Evolutionary conservation across 352 stramenopile genomes (phyloP), one percentile per base, ranked within the genome.

Genomic region (Achlya hypogyna): DNA sequence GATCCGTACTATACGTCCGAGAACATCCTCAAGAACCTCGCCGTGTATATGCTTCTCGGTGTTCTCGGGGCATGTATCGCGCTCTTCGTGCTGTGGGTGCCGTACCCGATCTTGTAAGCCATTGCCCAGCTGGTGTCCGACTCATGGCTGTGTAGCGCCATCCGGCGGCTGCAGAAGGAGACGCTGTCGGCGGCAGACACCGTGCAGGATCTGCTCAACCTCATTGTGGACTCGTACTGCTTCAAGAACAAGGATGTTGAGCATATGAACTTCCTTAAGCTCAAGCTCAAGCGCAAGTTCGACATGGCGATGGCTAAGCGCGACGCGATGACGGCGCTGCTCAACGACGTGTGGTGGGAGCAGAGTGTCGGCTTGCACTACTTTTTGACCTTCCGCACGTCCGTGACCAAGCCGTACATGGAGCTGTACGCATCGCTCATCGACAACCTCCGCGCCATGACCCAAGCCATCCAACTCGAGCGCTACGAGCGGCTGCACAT

Each of bases 161-260:
- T 87, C 58, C 72, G 59, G 0, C 75, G 74, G 14, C 66, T 92
- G 10, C 77, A 77, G 6, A 60, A 72, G 2, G 80, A 92, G 53
- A 86, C 79, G 0, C 65, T 53, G 22, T 69, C 81, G 12, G 74
- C 74, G 0, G 77, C 78, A 1, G 76, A 75, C 0, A 82, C 89
- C 42, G 75, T 92, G 14, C 34, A 88, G 5, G 84, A 90, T 38
- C 58, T 92, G 35, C 77, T 92, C 9, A 90, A 92, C 65, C 71
- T 92, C 62, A 88, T 92, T 60, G 74, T 92, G 4, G 84, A 92
- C 65, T 87, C 82, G 38, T 92, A 91, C 74, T 92, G 83, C 67
- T 92, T 92, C 74, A 90, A 90, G 72, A 90, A 87, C 75, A 89
- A 92, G 73, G 88, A 89, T 53, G 72, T 88, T 25, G 81, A 92